phyloP scores from a whole-genome alignment of 495 filamentous ascomycete genomes.

The Cercophora samala region DNA sequence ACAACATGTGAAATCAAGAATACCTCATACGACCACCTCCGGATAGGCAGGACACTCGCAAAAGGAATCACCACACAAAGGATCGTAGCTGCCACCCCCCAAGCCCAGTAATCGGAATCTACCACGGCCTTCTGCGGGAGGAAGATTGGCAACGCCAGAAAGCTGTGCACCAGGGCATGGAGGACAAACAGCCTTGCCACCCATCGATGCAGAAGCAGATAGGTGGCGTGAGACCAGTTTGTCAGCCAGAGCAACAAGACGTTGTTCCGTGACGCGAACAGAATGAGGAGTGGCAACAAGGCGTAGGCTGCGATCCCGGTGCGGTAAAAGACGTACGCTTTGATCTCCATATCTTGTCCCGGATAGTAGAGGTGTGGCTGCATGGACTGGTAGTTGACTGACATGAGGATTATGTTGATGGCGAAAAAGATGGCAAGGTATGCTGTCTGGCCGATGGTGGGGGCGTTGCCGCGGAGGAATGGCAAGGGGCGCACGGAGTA shows the following conservation, averaged over 20 bases:
- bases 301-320: conserved; percentile 37
- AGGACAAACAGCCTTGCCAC: conserved; percentile 39
- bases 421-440: conserved; percentile 38
- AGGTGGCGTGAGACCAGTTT: conserved; percentile 48
- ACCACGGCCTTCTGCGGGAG: not conserved
- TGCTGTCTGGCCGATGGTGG: conserved; percentile 40
- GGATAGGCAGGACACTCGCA: not conserved
- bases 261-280: conserved; percentile 46
- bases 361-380: conserved; percentile 30
- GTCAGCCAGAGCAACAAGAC: conserved; percentile 43
- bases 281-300: conserved; percentile 34
- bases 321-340: conserved; percentile 41
- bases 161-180: conserved; percentile 36
- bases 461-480: conserved; percentile 31
- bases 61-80: not conserved
- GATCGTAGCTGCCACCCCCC: not conserved
- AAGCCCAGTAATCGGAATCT: not conserved
- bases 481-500: conserved; percentile 24
- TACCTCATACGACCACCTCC: not conserved
- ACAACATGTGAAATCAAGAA: conserved; percentile 3
- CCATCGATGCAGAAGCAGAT: conserved; percentile 48
- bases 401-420: conserved; percentile 41
- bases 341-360: conserved; percentile 28
- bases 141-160: not conserved
- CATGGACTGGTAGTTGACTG: conserved; percentile 29